These are phyloP conservation scores for Hyaloscypha finlandica DNA, from an alignment of 495 filamentous ascomycete genomes.

Conservation along the genomic window DNA sequence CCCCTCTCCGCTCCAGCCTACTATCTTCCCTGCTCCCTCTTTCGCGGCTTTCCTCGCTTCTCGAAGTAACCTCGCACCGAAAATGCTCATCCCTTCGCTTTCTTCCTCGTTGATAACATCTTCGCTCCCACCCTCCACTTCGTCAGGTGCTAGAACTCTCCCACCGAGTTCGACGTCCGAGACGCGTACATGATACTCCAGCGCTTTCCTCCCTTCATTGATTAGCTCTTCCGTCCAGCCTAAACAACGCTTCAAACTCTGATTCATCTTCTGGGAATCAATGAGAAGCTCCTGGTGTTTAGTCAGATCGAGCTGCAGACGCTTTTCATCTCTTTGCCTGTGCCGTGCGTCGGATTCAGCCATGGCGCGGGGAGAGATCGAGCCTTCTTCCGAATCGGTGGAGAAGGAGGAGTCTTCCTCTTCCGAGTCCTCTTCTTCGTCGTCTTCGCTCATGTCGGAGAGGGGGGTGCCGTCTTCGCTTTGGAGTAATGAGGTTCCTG, in stretches of 20 bases:
- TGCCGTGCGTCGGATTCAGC: conserved; percentile 46
- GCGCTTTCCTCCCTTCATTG: conserved; percentile 79
- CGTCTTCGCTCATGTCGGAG: conserved; percentile 57
- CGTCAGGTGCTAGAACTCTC: conserved; percentile 67
- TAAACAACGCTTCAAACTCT: conserved; percentile 85
- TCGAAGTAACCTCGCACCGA: conserved; percentile 24
- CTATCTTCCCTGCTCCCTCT: conserved; percentile 17
- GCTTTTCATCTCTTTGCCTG: conserved; percentile 69
- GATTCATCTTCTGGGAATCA: conserved; percentile 92
- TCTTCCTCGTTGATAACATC: conserved; percentile 29
- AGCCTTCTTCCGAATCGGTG: conserved; percentile 41
- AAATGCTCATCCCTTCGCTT: conserved; percentile 27
- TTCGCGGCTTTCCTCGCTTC: conserved; percentile 29
- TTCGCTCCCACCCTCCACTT: conserved; percentile 42
- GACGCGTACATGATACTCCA: conserved; percentile 74
- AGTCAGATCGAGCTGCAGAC: conserved; percentile 77
- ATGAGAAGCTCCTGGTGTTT: conserved; percentile 86
- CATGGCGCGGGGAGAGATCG: conserved; percentile 46
- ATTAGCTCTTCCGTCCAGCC: conserved; percentile 88
- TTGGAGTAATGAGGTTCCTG: conserved; percentile 22
- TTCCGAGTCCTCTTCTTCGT: conserved; percentile 41
- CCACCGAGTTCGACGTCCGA: conserved; percentile 83
- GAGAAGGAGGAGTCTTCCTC: conserved; percentile 36
- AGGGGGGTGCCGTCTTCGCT: conserved; percentile 36
- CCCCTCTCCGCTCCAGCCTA: conserved; percentile 30